Evolutionary conservation across 192 early-diverging fungal species (phyloP), one percentile per base, ranked within the genome.

Genomic region (Dissophora globulifera): DNA sequence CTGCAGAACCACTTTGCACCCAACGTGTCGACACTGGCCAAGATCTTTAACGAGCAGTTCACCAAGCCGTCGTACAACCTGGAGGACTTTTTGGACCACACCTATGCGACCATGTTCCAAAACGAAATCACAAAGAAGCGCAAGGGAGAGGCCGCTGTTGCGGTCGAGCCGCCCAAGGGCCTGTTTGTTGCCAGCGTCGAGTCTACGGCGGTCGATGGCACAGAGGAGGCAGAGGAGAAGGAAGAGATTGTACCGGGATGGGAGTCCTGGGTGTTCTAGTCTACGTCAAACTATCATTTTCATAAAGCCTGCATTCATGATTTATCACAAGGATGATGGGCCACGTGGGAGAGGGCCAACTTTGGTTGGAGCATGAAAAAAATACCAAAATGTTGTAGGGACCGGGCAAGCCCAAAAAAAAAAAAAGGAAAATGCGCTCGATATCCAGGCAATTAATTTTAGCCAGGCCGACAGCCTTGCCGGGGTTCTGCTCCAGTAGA

Each of bases 1-100:
- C 78, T 99, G 25, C 88, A 91, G 67, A 82, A 87, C 32, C 98
- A 99, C 58, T 97, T 96, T 67, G 89, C 91, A 20, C 93, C 91
- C 45, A 92, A 91, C 64, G 92, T 99, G 5, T 86, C 94, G 0
- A 92, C 91, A 0, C 72, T 99, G 49, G 95, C 94, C 17, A 85
- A 87, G 47, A 86, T 95, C 8, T 98, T 98, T 50, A 83, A 87
- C 72, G 93, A 97, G 58, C 91, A 93, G 29, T 92, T 99, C 64
- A 88, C 90, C 22, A 95, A 95, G 72, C 91, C 92, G 4, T 78
- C 82, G 27, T 99, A 93, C 69, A 86, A 91, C 69, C 79, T 99
- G 53, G 98, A 99, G 78, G 96, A 97, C 76, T 99, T 97, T 80
- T 84, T 98, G 81, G 98, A 99, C 68, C 92, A 95, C 69, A 94